A percentile compares a stretch with the other conserved stretches of the same genome.
Conservation (phyloP, 169 alveolate species). For the Eimeria falciformis region DNA sequence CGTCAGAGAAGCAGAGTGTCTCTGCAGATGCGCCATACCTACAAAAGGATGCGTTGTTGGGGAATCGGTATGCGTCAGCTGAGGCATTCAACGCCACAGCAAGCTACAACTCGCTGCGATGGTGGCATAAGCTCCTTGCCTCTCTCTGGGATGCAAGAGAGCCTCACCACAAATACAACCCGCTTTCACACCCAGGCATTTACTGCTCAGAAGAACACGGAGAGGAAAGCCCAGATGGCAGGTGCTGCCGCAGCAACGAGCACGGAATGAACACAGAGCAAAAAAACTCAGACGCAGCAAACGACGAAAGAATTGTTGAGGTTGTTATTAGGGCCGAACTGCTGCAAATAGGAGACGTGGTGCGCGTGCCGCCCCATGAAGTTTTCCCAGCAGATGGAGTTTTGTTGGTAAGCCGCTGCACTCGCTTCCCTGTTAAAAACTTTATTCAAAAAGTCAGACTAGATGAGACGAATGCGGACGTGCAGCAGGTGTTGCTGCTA, state of each 20-base stretch:
- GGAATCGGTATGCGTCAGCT: neutral
- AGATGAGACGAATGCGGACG: no score
- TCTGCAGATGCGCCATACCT: neutral
- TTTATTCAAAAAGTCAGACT: no score
- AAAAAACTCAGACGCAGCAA: neutral
- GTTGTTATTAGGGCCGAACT: constrained; percentile 47
- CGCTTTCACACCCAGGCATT: constrained; percentile 32
- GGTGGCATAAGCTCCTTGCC: constrained; percentile 25
- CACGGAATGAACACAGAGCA: neutral
- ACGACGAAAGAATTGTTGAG: neutral
- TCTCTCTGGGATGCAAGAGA: neutral
- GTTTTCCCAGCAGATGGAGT: constrained; percentile 74
- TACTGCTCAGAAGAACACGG: constrained; percentile 9
- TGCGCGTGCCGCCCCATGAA: constrained; percentile 63
- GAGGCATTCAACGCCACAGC: neutral
- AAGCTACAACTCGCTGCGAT: neutral
- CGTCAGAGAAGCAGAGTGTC: neutral
- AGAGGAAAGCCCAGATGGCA: neutral
- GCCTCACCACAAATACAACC: neutral
- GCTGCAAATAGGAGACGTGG: constrained; percentile 68
- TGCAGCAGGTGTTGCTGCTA: no score
- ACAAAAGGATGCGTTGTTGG: neutral
- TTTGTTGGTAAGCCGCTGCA: constrained; percentile 27
- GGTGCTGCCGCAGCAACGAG: neutral
- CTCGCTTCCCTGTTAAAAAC: neutral